Conservation (phyloP, 2,329 filamentous ascomycete species). For the Fusarium udum region DNA sequence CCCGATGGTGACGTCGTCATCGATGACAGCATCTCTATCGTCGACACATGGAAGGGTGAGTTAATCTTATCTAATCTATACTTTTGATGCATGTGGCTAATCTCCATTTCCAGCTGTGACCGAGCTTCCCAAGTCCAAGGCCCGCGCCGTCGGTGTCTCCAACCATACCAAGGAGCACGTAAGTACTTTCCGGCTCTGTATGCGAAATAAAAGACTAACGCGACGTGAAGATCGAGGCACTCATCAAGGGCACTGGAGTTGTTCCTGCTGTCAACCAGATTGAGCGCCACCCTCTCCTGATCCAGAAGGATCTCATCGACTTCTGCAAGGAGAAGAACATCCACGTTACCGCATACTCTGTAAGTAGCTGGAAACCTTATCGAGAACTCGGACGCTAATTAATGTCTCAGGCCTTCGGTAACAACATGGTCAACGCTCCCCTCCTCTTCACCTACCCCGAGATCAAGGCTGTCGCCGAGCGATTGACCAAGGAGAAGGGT, state of each 20-base stretch:
- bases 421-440: background rate
- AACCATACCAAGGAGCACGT: background rate
- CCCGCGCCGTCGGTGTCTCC: background rate
- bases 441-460: background rate
- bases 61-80: background rate
- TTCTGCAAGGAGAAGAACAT: background rate
- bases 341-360: background rate
- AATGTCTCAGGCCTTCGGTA: background rate
- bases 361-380: background rate
- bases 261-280: background rate
- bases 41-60: background rate
- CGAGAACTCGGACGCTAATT: background rate
- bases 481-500: background rate
- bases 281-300: background rate
- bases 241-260: background rate
- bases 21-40: background rate
- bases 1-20: background rate
- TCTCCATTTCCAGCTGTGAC: background rate
- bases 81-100: background rate
- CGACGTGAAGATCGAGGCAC: background rate
- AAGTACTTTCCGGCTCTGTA: fast-evolving
- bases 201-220: fast-evolving
- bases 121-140: background rate
- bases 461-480: background rate
- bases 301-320: background rate